These are phyloP conservation scores for Trifolium subterraneum DNA, from an alignment of 306 rosid genomes.

Conservation along the genomic window DNA sequence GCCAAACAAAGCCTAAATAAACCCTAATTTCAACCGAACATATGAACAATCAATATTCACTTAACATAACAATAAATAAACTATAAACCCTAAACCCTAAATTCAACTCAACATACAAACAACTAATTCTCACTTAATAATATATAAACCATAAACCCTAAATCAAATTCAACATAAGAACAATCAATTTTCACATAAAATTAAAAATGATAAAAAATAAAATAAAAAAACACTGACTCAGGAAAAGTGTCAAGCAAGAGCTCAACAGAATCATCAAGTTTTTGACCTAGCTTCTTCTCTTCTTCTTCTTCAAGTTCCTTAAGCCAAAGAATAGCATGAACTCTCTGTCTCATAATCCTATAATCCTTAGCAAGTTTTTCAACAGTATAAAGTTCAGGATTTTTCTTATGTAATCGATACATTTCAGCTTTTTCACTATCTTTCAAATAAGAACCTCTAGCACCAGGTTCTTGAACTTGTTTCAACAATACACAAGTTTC, in stretches of 20 bases:
- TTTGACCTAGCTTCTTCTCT: constrained; percentile 81
- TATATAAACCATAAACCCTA: background rate
- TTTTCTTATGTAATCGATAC: constrained; percentile 73
- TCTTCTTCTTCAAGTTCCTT: constrained; percentile 87
- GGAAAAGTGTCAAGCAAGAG: constrained; percentile 80
- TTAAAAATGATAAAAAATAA: no score
- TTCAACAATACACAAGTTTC: constrained; percentile 62
- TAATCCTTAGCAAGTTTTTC: constrained; percentile 89
- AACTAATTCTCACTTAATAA: background rate
- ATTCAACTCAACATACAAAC: background rate
- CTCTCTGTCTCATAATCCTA: constrained; percentile 95
- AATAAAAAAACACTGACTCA: constrained; percentile 55
- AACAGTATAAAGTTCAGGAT: constrained; percentile 73
- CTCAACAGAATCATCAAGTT: constrained; percentile 90
- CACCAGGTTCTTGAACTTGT: constrained; percentile 90
- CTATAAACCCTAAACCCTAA: background rate
- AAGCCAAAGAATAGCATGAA: constrained; percentile 94
- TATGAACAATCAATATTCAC: background rate
- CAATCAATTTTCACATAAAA: background rate
- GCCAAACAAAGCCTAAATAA: no score
- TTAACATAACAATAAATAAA: background rate
- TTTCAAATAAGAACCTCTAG: constrained; percentile 83
- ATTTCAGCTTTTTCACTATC: constrained; percentile 89
- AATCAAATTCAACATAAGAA: background rate
- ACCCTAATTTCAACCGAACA: background rate